These are phyloP conservation scores for Xylariales sp. DNA, from an alignment of 2,329 filamentous ascomycete species.

Conservation along the genomic window DNA sequence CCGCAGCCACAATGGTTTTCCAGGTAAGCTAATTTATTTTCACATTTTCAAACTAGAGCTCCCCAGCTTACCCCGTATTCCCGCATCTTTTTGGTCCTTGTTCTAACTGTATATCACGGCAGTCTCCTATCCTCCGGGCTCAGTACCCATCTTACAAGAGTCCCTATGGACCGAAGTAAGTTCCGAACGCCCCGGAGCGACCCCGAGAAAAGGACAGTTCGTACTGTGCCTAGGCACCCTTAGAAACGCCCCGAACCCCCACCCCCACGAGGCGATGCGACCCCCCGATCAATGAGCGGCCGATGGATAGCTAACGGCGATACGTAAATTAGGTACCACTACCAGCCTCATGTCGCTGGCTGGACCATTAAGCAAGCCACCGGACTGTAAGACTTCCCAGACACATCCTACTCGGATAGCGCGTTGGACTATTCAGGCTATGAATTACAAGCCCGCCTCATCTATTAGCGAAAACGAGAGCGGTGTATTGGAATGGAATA, in stretches of 20 bases:
- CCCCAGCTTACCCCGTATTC: background rate
- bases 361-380: slow-evolving; percentile 61
- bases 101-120: slow-evolving; percentile 29
- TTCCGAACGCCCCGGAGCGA: slow-evolving; percentile 41
- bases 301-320: slow-evolving; percentile 29
- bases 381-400: slow-evolving; percentile 63
- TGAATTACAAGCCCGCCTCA: background rate
- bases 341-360: slow-evolving; percentile 66
- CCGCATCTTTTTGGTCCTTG: background rate
- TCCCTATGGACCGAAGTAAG: slow-evolving; percentile 75
- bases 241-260: background rate
- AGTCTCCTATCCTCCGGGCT: slow-evolving; percentile 61
- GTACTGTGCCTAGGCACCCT: background rate
- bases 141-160: slow-evolving; percentile 65
- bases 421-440: too few species aligned
- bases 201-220: background rate
- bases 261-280: slow-evolving; percentile 9
- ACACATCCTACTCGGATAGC: background rate
- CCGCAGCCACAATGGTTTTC: slow-evolving; percentile 44
- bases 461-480: background rate
- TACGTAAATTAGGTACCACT: slow-evolving; percentile 64
- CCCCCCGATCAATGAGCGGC: background rate
- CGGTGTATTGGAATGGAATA: background rate
- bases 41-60: background rate
- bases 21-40: slow-evolving; percentile 38